These are phyloP conservation scores for Ambrosia hybrid DNA, from an alignment of 140 eudicot species.

Conservation along the genomic window DNA sequence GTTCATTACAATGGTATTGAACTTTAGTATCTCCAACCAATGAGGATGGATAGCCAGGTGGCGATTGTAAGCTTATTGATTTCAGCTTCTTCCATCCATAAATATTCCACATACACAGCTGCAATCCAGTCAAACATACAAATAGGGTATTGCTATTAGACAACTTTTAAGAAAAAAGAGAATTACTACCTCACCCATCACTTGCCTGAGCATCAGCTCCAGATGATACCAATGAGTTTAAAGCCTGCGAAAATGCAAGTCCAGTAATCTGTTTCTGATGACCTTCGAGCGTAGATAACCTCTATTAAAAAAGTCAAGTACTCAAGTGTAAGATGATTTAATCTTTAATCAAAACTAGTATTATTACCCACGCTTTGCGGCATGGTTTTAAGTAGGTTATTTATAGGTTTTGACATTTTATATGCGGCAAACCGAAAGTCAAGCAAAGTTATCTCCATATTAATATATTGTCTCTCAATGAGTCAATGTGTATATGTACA, in stretches of 20 bases:
- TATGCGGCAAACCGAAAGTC: no score
- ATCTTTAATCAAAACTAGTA: no score
- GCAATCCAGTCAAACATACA: constrained; percentile 10
- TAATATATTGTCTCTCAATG: no score
- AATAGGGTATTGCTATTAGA: no score
- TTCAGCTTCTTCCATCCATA: constrained; percentile 85
- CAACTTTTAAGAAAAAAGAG: no score
- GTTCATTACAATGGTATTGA: constrained; percentile 77
- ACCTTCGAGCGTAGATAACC: constrained; percentile 88
- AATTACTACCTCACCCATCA: no score
- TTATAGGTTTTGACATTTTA: constrained; percentile 79
- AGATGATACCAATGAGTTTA: constrained; percentile 79
- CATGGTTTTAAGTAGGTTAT: no score
- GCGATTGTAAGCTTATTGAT: constrained; percentile 59
- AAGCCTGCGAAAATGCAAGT: constrained; percentile 80
- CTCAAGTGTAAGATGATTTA: no score
- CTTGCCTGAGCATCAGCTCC: constrained; percentile 97
- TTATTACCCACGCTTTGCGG: no score
- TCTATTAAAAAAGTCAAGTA: no score
- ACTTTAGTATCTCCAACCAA: constrained; percentile 71
- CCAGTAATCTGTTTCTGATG: constrained; percentile 88
- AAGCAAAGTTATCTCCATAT: no score
- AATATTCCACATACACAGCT: constrained; percentile 80
- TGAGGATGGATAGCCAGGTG: constrained; percentile 58
- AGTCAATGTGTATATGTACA: no score